Evolutionary conservation across 345 rosid genomes (phyloP).

Genomic region (Ailanthus altissimus): DNA sequence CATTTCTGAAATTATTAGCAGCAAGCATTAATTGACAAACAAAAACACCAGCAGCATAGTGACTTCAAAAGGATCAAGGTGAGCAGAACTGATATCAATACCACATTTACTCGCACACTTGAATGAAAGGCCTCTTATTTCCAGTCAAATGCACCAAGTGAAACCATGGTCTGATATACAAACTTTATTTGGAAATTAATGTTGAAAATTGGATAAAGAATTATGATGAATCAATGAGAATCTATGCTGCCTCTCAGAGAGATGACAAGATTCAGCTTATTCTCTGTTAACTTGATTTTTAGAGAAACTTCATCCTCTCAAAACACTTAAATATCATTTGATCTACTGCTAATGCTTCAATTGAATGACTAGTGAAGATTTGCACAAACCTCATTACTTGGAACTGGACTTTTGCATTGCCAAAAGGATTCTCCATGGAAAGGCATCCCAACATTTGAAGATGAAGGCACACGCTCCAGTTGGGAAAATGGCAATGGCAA

Average conservation of each 20-base stretch:
- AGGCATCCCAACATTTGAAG: conserved; percentile 45
- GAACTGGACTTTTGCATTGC: conserved; percentile 65
- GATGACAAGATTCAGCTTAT: not conserved
- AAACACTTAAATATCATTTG: conserved; percentile 2
- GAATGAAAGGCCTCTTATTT: not conserved
- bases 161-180: not conserved
- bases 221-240: not conserved
- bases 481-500: conserved; percentile 44
- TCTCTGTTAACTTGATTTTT: not conserved
- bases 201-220: not conserved
- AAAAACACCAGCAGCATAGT: not conserved
- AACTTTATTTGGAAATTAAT: not conserved
- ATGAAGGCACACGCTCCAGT: conserved; percentile 44
- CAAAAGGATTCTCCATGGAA: conserved; percentile 58
- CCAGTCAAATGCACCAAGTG: not conserved
- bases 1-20: not conserved
- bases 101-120: not conserved
- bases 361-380: conserved; percentile 10
- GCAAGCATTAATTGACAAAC: not conserved
- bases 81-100: not conserved
- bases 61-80: not conserved
- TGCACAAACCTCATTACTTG: conserved; percentile 45
- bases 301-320: not conserved
- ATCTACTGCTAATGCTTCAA: conserved; percentile 14
- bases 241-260: not conserved